A percentile compares a stretch with the other conserved stretches of the same genome.
Conservation (phyloP, 2,329 filamentous ascomycete genomes). For the Beauveria asiatica region DNA sequence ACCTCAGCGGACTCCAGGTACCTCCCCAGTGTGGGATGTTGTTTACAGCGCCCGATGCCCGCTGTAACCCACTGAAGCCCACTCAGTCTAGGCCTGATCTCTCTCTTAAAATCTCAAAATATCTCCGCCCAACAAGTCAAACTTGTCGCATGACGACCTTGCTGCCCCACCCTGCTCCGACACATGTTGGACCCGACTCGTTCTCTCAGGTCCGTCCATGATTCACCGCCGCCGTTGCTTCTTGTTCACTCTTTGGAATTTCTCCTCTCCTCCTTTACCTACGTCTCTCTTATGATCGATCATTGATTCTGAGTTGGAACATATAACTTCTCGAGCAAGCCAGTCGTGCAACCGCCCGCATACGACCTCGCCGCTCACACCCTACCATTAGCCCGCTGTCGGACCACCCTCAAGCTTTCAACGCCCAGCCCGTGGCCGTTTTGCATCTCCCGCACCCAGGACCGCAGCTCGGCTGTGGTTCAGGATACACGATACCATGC, state of each 20-base stretch:
- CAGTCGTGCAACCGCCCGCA: background rate
- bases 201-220: background rate
- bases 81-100: background rate
- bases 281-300: background rate
- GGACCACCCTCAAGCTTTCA: background rate
- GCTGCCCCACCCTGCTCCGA: slow-evolving; percentile 6
- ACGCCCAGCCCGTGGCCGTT: slow-evolving; percentile 7
- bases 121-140: background rate
- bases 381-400: background rate
- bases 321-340: no score
- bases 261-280: background rate
- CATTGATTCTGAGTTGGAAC: no score
- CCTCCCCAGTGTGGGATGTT: background rate
- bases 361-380: background rate
- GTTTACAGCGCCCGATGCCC: background rate
- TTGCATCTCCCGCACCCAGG: slow-evolving; percentile 11
- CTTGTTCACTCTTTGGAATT: background rate
- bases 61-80: background rate
- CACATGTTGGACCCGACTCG: background rate
- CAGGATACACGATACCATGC: slow-evolving; percentile 35
- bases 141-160: slow-evolving; percentile 10
- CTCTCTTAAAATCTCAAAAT: background rate
- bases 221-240: slow-evolving; percentile 5
- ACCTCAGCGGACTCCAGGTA: background rate
- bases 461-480: slow-evolving; percentile 27